Evolutionary conservation across 352 stramenopile genomes (phyloP), one percentile per base, ranked within the genome.

Genomic region (Phytophthora sp.): DNA sequence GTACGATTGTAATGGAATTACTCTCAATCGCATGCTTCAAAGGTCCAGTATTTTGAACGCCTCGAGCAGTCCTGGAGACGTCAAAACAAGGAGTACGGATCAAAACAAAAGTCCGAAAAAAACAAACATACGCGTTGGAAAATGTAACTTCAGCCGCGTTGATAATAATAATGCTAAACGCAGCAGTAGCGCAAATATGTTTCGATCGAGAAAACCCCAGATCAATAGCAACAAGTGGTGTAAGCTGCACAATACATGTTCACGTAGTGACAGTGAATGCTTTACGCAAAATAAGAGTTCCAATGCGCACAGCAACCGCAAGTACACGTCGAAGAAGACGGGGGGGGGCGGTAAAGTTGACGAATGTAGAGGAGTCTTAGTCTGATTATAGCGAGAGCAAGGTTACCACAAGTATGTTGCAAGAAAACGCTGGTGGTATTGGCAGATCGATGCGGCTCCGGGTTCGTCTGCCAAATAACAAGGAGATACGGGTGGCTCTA

Each of bases 231-330:
- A 23, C 2, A 57, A 53, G 13, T 59, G 58, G 47, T 66, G 59
- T 13, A 67, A 51, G 29, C 13, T 67, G 13, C 59, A 60, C 24
- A 55, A 67, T 6, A 56, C 41, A 0, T 13, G 1, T 2, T 61
- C 59, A 1, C 38, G 60, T 35, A 61, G 50, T 27, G 49, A 67
- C n/a, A 51, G 26, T 7, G 41, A 67, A 15, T 67, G 39, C 23
- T 67, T 67, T 8, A 56, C 50, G 0, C 59, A 67, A 8, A 7
- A 60, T 7, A 21, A 33, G 16, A 30, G 8, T 4, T 9, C 11
- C 3, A 51, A 18, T 6, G 4, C 16, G 23, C 3, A 0, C 6
- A 5, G 3, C 23, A 38, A 27, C 16, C 20, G 20, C 13, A 47
- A 18, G 4, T 1, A 16, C 15, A n/a, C 1, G 12, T 44, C 35